Evolutionary conservation across 192 early-diverging fungal species (phyloP), one percentile per base, ranked within the genome.

Genomic region (Chytriomyces confervae): DNA sequence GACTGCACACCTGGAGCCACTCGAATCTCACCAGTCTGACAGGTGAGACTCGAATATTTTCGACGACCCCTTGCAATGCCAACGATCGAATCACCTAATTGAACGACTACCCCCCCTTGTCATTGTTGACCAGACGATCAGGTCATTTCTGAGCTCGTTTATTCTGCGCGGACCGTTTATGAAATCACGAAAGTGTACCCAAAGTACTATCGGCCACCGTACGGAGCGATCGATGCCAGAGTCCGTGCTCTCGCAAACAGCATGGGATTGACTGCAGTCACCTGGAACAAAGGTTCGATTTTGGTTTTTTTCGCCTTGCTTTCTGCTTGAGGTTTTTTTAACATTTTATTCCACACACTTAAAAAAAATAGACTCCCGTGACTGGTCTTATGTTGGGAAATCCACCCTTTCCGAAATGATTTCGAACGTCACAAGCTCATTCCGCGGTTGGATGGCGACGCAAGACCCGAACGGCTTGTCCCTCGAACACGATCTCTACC

Each of bases 171-270:
- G 49, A 81, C 78, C 8, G 86, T 90, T 65, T 76, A 88, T 50
- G 68, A 73, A 88, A 74, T 77, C 68, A 5, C 80, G 79, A 89
- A 89, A 49, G 68, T 88, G 29, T 64, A 80, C 16, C 86, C 90
- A 45, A 86, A 81, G 66, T 86, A 83, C 72, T 87, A 88, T 82
- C 81, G 90, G 77, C 89, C 90, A 50, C 88, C 88, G 13, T 89
- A 86, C 77, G 87, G 85, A 27, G 89, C 87, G 84, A 80, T 88
- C 62, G 89, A 91, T 61, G 87, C 88, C 57, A 80, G 89, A 62
- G 87, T 91, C 43, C 82, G 89, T 36, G 74, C 69, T 61, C 85
- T 91, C 69, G 86, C 87, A 9, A 75, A 77, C 57, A 84, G 84
- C 43, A 77, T 90, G 69, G 90, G 90, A 27, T 85, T 76, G 5